Base-by-base conservation (phyloP, 2,329 filamentous ascomycete genomes). In the Leptographium procerum region DNA sequence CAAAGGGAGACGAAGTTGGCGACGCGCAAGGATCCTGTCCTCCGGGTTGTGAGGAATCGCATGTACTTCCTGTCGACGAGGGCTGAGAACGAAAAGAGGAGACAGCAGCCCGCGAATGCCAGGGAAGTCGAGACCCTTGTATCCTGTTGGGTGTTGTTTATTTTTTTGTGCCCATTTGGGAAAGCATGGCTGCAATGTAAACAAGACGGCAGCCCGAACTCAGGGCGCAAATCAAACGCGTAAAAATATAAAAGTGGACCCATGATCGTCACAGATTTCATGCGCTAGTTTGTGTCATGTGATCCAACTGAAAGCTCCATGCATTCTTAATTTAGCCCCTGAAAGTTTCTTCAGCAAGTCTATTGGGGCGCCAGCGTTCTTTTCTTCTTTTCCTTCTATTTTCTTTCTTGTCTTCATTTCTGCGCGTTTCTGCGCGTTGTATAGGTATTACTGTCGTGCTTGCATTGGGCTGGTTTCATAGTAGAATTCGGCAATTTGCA, bases 1-100 rank as follows among this genome's bases (percentile, higher is more conserved):
- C 26, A 50, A 16, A 50, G 47, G 40, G 31, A n/a, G 28, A 8
- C 40, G 19, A 28, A 47, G 47, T 19, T 40, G 19, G 48, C 45
- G 34, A 22, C 50, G 48, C 48, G 9, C 56, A 60, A 59, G 61
- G 61, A 57, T 53, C 61, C 60, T 50, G 61, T 62, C 61, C 60
- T 61, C 36, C 28, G 28, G 31, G 28, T 36, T 40, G 48, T 31
- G 34, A 50, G 33, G 59, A n/a, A 19, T 43, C 40, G 19, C 40
- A 7, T 19, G 19, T n/a, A 7, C 40, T 43, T 43, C 19, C 40
- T n/a, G 40, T 43, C 40, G 40, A n/a, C 40, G 40, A 43, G 40
- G 40, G 16, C 9, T 8, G 40, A 56, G 36, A 8, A n/a, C 19
- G 16, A 22, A 43, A 14, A 10, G 19, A n/a, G 40, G 19, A 19